Evolutionary conservation across 495 filamentous ascomycete species (phyloP).

Genomic region (Tirmania nivea): DNA sequence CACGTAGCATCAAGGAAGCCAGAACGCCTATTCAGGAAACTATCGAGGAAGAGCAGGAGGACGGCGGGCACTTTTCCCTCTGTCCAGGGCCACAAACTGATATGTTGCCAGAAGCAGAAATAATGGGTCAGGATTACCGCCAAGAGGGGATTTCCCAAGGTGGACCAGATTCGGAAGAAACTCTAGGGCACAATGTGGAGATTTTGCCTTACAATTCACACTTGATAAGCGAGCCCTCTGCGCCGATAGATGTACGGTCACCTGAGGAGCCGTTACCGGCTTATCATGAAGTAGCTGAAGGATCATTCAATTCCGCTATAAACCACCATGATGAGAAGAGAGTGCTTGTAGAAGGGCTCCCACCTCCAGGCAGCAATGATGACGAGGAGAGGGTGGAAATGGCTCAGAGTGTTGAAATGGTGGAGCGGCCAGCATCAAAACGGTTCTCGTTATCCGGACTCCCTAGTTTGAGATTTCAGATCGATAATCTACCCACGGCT

Average conservation of each 20-base stretch:
- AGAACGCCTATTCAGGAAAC: conserved; percentile 14
- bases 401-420: not conserved
- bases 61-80: conserved; percentile 1
- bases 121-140: not conserved
- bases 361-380: not conserved
- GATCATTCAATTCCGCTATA: not conserved
- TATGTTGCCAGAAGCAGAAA: not conserved
- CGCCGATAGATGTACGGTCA: not conserved
- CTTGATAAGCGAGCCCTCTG: not conserved
- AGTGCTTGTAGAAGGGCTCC: not conserved
- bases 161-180: not conserved
- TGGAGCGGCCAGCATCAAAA: not conserved
- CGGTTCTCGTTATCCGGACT: not conserved
- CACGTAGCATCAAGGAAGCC: conserved; percentile 1
- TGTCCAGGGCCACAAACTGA: not conserved
- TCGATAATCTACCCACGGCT: not conserved
- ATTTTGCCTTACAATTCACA: no score
- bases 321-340: not conserved
- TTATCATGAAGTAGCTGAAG: not conserved
- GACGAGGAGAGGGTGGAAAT: not conserved
- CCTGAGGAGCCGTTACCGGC: not conserved
- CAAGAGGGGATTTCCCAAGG: not conserved
- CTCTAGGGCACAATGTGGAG: not conserved
- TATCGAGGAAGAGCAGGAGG: conserved; percentile 17
- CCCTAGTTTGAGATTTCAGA: not conserved